Conservation (phyloP, 768 basidiomycete genomes). For the Thelephora ganbajun region DNA sequence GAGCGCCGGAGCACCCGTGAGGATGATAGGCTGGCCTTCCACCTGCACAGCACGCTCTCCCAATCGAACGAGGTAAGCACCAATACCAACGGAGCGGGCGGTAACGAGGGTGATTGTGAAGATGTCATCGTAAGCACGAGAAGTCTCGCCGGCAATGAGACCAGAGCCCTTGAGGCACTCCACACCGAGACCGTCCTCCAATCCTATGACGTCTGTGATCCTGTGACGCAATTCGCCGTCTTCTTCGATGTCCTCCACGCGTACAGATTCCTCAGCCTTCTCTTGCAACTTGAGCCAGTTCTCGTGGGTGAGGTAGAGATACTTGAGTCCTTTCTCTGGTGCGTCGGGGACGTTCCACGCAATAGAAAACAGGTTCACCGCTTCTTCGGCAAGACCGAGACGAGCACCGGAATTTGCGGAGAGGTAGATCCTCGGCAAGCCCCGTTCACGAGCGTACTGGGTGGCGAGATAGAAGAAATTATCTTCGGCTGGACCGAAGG, state of each 20-base stretch:
- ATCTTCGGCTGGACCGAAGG: conserved; percentile 92
- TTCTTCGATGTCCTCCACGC: conserved; percentile 74
- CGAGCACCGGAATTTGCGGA: conserved; percentile 99
- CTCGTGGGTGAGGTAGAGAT: conserved; percentile 90
- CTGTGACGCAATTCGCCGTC: conserved; percentile 82
- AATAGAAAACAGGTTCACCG: conserved; percentile 73
- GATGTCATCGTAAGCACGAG: conserved; percentile 97
- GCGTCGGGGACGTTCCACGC: conserved; percentile 75
- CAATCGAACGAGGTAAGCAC: conserved; percentile 94
- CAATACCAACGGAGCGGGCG: conserved; percentile 97
- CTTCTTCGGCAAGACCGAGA: conserved; percentile 90
- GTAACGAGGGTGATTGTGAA: conserved; percentile 99
- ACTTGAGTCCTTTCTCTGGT: conserved; percentile 93
- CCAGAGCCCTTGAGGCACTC: conserved; percentile 94
- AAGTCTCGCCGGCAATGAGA: conserved; percentile 96
- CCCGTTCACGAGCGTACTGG: conserved; percentile 78
- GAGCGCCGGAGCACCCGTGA: conserved; percentile 91
- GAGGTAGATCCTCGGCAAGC: conserved; percentile 90
- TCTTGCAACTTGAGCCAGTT: conserved; percentile 82
- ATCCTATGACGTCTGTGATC: conserved; percentile 91
- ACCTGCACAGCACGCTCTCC: conserved; percentile 98
- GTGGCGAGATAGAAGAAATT: conserved; percentile 94
- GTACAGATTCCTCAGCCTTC: conserved; percentile 66
- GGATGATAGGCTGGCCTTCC: conserved; percentile 97
- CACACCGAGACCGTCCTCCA: conserved; percentile 96